Evolutionary conservation across 1,284 basidiomycete species (phyloP).

Genomic region (Inonotus hispidus): DNA sequence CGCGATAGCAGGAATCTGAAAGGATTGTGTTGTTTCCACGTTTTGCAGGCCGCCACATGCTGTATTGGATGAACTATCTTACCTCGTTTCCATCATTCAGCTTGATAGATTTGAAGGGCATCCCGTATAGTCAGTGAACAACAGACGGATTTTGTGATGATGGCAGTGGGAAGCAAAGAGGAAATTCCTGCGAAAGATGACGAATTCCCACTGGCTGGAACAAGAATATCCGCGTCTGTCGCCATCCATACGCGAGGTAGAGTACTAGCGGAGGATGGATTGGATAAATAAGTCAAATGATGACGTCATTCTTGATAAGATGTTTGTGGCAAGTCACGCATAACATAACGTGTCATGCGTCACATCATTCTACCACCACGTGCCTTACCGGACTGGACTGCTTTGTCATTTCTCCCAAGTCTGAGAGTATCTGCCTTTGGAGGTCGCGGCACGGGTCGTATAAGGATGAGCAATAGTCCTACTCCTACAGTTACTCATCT

Average conservation of each 20-base stretch:
- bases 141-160: neutral
- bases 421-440: too few species aligned
- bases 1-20: slow-evolving; percentile 50
- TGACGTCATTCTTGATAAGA: neutral
- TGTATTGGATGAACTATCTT: neutral
- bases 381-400: too few species aligned
- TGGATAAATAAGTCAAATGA: neutral
- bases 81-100: slow-evolving; percentile 49
- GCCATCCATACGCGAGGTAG: neutral
- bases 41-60: neutral
- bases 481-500: too few species aligned
- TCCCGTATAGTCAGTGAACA: slow-evolving; percentile 21
- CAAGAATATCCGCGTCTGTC: neutral
- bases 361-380: too few species aligned
- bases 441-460: too few species aligned
- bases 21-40: neutral
- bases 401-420: too few species aligned
- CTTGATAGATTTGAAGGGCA: slow-evolving; percentile 44
- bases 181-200: neutral
- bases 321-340: too few species aligned
- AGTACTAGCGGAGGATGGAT: too few species aligned
- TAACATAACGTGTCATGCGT: too few species aligned
- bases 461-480: too few species aligned
- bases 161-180: slow-evolving; percentile 1
- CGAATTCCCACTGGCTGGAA: neutral